Conservation (phyloP, 495 filamentous ascomycete genomes). For the Umbilicaria muhlenbergii region DNA sequence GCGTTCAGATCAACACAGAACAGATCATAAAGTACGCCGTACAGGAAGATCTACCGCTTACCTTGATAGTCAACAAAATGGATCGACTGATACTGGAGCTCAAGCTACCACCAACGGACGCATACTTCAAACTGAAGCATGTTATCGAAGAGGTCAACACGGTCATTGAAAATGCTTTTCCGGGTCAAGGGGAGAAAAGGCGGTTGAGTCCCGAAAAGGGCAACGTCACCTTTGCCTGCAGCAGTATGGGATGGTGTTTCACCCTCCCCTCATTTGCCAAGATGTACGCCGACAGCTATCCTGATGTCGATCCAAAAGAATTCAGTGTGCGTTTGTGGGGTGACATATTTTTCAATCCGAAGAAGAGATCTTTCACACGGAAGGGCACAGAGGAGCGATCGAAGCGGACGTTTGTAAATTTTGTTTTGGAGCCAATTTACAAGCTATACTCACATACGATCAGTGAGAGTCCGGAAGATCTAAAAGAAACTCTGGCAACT, state of each 20-base stretch:
- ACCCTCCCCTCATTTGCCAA: slow-evolving; percentile 84
- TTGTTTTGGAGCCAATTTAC: slow-evolving; percentile 91
- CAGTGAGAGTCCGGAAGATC: slow-evolving; percentile 73
- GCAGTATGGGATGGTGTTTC: slow-evolving; percentile 91
- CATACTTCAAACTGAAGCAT: slow-evolving; percentile 97
- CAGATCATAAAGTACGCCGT: slow-evolving; percentile 94
- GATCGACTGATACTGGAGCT: slow-evolving; percentile 89
- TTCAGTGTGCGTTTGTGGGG: slow-evolving; percentile 82
- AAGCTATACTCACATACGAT: slow-evolving; percentile 95
- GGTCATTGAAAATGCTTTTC: slow-evolving; percentile 73
- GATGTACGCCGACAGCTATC: slow-evolving; percentile 87
- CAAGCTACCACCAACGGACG: slow-evolving; percentile 85
- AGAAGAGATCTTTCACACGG: slow-evolving; percentile 75
- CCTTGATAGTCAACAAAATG: slow-evolving; percentile 91
- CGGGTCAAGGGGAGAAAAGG: slow-evolving; percentile 63
- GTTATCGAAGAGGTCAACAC: slow-evolving; percentile 97
- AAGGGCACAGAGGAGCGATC: slow-evolving; percentile 69
- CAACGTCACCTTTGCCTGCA: slow-evolving; percentile 90
- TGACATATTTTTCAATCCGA: slow-evolving; percentile 90
- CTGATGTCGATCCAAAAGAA: slow-evolving; percentile 55
- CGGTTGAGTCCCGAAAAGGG: slow-evolving; percentile 91
- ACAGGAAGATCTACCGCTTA: slow-evolving; percentile 75
- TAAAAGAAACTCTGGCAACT: slow-evolving; percentile 63
- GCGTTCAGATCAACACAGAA: slow-evolving; percentile 90
- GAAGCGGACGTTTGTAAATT: slow-evolving; percentile 83